Base-by-base conservation (phyloP, 768 basidiomycete species). In the Boletus pseudopeckii region DNA sequence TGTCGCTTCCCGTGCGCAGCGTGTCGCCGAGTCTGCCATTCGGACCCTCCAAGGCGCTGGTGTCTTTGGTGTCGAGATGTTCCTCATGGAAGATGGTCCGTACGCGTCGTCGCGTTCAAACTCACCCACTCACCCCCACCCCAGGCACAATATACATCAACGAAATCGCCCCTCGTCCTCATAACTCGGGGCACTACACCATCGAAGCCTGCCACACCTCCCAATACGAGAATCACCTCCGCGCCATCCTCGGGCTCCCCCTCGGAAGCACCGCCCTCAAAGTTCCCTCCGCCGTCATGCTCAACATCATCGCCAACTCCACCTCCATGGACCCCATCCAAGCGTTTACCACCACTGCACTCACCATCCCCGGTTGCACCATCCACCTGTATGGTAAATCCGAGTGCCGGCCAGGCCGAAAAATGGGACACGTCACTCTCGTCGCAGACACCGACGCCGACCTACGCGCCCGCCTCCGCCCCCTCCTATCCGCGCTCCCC, bases 121-220 rank as follows among this genome's bases (percentile, higher is more conserved):
- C 30, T 28, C 24, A 15, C 26, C 15, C 3, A 30, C 44, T 15
- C 32, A 52, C n/a, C 15, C 15, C 13, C 28, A 26, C 4, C 14
- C 6, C 59, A 95, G 93, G 89, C 13, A 70, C 76, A 1, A 79
- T 98, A 1, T 84, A 84, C 54, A 81, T 99, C 58, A 99, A 99
- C 71, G 97, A 99, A 74, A 96, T 99, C 56, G 97, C 97, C 0
- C 97, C 97, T 13, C 83, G 97, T 17, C 96, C 97, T 1, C 97
- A 99, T 70, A 99, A 98, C 74, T 98, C 95, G 9, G 97, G 96
- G 0, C 97, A 99, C 69, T 96, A 98, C 71, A 97, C 95, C 28
- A 98, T 98, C 65, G 97, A 98, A 74, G 94, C 96, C 0, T 98
- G 94, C 70, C 79, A 92, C 61, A 91, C 93, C 3, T 98, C 96